Evolutionary conservation across 1,139 yeast genomes (phyloP).

Genomic region (Kluyveromyces sp.): DNA sequence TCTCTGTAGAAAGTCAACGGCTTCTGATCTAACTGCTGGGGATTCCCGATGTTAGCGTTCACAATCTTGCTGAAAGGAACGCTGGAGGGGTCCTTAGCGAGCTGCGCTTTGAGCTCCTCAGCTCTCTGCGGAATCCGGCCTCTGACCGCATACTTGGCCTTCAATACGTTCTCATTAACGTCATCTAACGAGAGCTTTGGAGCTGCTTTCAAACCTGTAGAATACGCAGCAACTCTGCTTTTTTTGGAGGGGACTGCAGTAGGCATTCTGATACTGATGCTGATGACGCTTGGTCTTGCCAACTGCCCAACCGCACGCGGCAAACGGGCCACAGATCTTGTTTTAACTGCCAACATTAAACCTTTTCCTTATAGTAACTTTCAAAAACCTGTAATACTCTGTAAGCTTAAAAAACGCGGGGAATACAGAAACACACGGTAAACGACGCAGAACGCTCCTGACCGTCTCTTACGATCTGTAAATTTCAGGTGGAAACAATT

Average conservation of each 20-base stretch:
- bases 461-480: too few relatives aligned
- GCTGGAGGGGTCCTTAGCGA: conserved; percentile 47
- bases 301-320: not conserved
- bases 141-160: conserved; percentile 92
- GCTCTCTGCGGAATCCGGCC: conserved; percentile 92
- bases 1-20: conserved; percentile 95
- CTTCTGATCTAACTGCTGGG: conserved; percentile 89
- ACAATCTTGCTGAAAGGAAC: conserved; percentile 74
- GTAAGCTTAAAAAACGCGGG: not conserved
- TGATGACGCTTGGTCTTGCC: not conserved
- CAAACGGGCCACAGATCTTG: not conserved
- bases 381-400: not conserved
- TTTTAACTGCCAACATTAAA: not conserved
- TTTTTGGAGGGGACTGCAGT: conserved; percentile 1
- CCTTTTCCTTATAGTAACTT: not conserved
- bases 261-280: not conserved
- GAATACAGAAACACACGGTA: not conserved
- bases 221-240: not conserved
- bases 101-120: conserved; percentile 62
- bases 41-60: conserved; percentile 92
- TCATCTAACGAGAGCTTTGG: conserved; percentile 39
- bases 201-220: conserved; percentile 25
- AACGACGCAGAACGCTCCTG: not conserved
- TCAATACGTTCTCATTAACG: conserved; percentile 65
- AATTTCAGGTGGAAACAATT: too few relatives aligned